Evolutionary conservation across 139 green algal species (phyloP).

Genomic region (Yamagishiella unicocca): DNA sequence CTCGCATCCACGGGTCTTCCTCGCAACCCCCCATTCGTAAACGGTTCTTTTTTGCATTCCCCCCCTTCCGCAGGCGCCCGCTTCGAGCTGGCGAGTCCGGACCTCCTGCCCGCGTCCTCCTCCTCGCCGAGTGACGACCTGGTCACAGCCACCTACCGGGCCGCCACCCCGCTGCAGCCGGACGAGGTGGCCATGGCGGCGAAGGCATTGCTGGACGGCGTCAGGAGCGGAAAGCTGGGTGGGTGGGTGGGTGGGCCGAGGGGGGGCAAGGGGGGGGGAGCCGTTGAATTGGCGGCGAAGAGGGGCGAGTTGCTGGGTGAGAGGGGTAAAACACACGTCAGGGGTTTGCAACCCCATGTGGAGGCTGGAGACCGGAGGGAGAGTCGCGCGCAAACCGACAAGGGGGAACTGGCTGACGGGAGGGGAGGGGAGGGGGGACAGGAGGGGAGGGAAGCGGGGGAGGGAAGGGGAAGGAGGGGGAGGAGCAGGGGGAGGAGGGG

Average conservation of each 20-base stretch:
- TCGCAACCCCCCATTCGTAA: too few relatives aligned
- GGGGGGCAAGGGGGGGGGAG: background rate
- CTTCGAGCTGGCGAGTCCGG: constrained; percentile 10
- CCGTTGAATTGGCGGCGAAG: background rate
- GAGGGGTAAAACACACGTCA: too few relatives aligned
- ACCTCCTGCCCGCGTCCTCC: background rate
- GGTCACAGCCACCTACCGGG: constrained; percentile 15
- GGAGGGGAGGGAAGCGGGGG: background rate
- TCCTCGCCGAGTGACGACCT: background rate
- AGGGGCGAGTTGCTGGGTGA: too few relatives aligned
- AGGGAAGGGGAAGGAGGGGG: background rate
- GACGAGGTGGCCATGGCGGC: background rate
- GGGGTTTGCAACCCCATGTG: too few relatives aligned
- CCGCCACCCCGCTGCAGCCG: background rate
- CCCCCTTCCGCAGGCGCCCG: background rate
- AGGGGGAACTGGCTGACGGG: too few relatives aligned
- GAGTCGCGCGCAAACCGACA: too few relatives aligned
- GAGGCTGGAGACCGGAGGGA: too few relatives aligned
- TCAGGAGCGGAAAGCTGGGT: background rate
- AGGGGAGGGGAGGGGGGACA: too few relatives aligned
- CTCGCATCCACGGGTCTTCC: too few relatives aligned
- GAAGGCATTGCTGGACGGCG: background rate
- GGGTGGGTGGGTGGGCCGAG: background rate
- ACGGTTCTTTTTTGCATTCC: background rate
- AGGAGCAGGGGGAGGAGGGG: background rate